Base-by-base conservation (phyloP, 2,329 filamentous ascomycete genomes). In the Ramularia endophylla region DNA sequence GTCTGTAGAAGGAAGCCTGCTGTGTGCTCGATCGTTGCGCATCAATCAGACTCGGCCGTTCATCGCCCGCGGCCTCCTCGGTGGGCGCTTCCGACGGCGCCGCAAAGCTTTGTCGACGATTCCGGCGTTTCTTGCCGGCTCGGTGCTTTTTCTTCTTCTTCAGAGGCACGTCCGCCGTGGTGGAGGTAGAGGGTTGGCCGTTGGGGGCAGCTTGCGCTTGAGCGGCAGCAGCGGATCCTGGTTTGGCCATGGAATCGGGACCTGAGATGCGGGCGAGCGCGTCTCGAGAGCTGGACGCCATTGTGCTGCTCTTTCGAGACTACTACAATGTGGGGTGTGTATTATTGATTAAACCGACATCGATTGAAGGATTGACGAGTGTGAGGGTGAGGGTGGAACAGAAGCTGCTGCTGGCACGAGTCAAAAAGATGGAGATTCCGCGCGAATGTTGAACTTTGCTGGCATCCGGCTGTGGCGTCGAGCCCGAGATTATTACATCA, bases 81-180 rank as follows among this genome's bases (percentile, higher is more conserved):
- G 63, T 67, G 15, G 51, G 44, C 8, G 82, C 80, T 43, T 83
- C 81, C 16, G 78, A 68, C 1, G 78, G 67, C 12, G 75, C 71
- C 17, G 85, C 82, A 59, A 95, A 95, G 7, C 87, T 94, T 68
- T 86, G 86, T 48, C 85, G 78, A 50, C 87, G 78, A 28, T 49
- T 46, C 61, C 82, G 85, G 0, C 78, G 77, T 67, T 83, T 75
- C 65, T 86, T 94, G 68, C 79, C 51, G 13, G 35, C 49, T 27
- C 49, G 40, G 41, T 53, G 44, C 18, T 44, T 42, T 46, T 53
- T 53, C 43, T 53, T 53, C 43, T 50, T 52, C 22, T 25, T 25
- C 6, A 25, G 22, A 5, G 46, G 31, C 8, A 29, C 25, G 12
- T 15, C 20, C 2, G 41, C 27, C 5, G 12, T 38, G 13, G 39